Evolutionary conservation across 2,329 filamentous ascomycete genomes (phyloP).

Genomic region (Diaporthe caulivora): DNA sequence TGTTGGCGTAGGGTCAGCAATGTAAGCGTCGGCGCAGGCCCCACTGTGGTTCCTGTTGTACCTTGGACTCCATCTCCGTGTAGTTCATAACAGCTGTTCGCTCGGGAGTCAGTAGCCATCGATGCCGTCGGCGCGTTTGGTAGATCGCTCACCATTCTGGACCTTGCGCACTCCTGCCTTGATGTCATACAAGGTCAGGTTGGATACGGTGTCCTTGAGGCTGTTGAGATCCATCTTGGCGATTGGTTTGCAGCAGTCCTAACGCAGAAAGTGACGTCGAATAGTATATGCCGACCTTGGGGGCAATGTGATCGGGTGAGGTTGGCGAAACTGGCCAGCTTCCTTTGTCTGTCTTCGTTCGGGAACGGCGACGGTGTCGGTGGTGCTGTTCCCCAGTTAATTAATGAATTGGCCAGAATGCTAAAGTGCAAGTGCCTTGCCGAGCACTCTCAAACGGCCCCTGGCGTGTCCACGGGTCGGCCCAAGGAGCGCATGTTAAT

Average conservation of each 20-base stretch:
- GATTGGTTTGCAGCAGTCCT: conserved; percentile 18
- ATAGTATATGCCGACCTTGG: neutral
- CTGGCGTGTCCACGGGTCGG: conserved; percentile 24
- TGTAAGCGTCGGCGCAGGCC: conserved; percentile 38
- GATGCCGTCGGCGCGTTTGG: neutral
- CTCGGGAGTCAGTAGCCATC: conserved; percentile 21
- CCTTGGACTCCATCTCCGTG: conserved; percentile 89
- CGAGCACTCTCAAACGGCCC: conserved; percentile 30
- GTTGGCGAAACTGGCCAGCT: conserved; percentile 4
- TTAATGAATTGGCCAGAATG: conserved; percentile 27
- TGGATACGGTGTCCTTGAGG: conserved; percentile 88
- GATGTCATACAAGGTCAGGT: conserved; percentile 93
- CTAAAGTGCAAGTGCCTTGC: conserved; percentile 30
- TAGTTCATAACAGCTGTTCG: conserved; percentile 93
- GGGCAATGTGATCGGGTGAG: conserved; percentile 5
- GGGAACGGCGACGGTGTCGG: conserved; percentile 19
- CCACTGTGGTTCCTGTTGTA: conserved; percentile 46
- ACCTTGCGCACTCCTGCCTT: conserved; percentile 96
- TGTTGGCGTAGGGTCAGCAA: conserved; percentile 51
- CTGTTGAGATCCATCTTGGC: conserved; percentile 85
- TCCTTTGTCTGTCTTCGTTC: conserved; percentile 30
- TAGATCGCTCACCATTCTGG: conserved; percentile 82
- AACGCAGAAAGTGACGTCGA: neutral
- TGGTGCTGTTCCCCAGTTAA: neutral
- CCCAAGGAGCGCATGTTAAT: conserved; percentile 15